phyloP scores from a whole-genome alignment of 192 early-diverging fungal species.

The Umbelopsis isabellina region DNA sequence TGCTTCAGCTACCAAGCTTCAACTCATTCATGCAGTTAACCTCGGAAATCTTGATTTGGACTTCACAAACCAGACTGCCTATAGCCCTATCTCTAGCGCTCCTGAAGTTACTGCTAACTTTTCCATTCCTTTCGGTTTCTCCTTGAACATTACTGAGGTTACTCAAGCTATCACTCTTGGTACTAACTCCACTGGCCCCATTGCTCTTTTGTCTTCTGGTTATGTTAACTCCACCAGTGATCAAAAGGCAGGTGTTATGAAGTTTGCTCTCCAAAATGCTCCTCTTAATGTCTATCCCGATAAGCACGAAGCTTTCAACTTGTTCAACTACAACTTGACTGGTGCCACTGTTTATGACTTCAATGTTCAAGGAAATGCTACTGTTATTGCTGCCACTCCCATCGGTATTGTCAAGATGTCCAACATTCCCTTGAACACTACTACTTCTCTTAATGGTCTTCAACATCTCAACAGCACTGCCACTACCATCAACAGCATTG shows the following conservation, averaged over 20 bases:
- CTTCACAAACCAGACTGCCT: conserved; percentile 48
- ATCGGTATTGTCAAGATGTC: conserved; percentile 56
- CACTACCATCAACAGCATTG: conserved; percentile 51
- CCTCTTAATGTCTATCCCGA: conserved; percentile 48
- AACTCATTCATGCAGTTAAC: conserved; percentile 53
- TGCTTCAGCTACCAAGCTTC: conserved; percentile 40
- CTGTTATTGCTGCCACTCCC: conserved; percentile 54
- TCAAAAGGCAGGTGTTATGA: conserved; percentile 44
- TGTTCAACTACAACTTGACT: conserved; percentile 54
- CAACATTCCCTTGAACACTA: conserved; percentile 56
- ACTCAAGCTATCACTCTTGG: conserved; percentile 54
- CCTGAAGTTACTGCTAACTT: conserved; percentile 49
- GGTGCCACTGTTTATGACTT: conserved; percentile 42
- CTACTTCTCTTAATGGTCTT: conserved; percentile 54
- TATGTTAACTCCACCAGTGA: conserved; percentile 47
- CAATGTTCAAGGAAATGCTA: conserved; percentile 50
- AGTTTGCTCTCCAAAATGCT: conserved; percentile 50
- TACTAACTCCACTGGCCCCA: conserved; percentile 25
- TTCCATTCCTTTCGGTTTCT: conserved; percentile 64
- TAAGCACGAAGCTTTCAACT: conserved; percentile 50
- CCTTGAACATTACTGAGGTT: conserved; percentile 56
- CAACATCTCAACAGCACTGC: conserved; percentile 59
- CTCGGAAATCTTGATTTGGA: conserved; percentile 58
- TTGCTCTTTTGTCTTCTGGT: conserved; percentile 41
- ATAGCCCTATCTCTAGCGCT: conserved; percentile 52